phyloP scores from a whole-genome alignment of 352 stramenopile genomes.

The Globisporangium ultimum region DNA sequence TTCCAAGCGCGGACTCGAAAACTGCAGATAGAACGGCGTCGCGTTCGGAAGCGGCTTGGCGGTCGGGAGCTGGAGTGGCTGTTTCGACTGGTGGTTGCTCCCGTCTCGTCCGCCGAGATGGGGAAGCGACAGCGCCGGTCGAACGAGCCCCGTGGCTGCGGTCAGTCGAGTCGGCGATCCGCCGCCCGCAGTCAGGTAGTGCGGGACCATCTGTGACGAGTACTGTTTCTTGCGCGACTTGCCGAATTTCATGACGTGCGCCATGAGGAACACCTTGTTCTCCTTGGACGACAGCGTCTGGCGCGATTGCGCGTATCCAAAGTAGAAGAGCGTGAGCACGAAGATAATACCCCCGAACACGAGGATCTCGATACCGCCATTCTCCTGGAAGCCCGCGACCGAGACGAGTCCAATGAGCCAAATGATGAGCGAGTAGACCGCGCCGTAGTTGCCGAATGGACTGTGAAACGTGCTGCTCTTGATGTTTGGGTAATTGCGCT shows the following conservation, averaged over 20 bases:
- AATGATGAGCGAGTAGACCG: slow-evolving; percentile 22
- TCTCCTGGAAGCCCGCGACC: slow-evolving; percentile 26
- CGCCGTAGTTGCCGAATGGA: slow-evolving; percentile 26
- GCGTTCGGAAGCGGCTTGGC: slow-evolving; percentile 1
- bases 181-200: not conserved
- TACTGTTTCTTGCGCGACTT: slow-evolving; percentile 15
- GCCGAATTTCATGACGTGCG: slow-evolving; percentile 31
- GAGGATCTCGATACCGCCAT: slow-evolving; percentile 17
- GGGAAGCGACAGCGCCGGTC: not conserved
- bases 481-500: slow-evolving; percentile 25
- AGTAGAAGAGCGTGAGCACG: slow-evolving; percentile 22
- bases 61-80: slow-evolving; percentile 7
- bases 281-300: slow-evolving; percentile 35
- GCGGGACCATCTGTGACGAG: not conserved
- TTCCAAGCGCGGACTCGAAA: slow-evolving; percentile 4
- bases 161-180: slow-evolving; percentile 10
- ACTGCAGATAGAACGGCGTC: slow-evolving; percentile 15
- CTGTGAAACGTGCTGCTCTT: slow-evolving; percentile 28
- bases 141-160: slow-evolving; percentile 11
- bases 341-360: slow-evolving; percentile 17
- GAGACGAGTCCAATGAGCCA: slow-evolving; percentile 26
- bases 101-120: slow-evolving; percentile 5
- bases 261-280: slow-evolving; percentile 27
- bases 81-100: slow-evolving; percentile 1
- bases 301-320: slow-evolving; percentile 20